Evolutionary conservation across 2,329 filamentous ascomycete genomes (phyloP), one percentile per base, ranked within the genome.

Genomic region (Aspergillus melleus): DNA sequence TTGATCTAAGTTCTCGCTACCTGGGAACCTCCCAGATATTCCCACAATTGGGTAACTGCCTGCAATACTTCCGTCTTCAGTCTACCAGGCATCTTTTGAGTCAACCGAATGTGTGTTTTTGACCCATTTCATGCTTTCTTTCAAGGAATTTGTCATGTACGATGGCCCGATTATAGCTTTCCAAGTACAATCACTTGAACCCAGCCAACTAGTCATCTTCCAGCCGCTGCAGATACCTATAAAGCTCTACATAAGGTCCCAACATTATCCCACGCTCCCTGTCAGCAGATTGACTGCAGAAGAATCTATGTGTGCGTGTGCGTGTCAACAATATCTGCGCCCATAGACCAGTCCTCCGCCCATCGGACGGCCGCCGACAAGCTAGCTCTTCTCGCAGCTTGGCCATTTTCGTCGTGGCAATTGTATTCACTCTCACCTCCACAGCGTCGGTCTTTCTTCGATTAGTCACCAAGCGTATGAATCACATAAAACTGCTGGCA

Each of bases 11-110:
- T 47, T 30, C 2, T 60, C 58, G 12, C 54, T 55, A 1, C 49
- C 55, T 20, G 61, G 61, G n/a, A 62, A 62, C 9, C 61, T 55
- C 12, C 61, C 61, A 2, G 61, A 49, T 49, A 62, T 58, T 6
- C 60, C 57, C 8, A 62, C 54, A 12, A 60, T 44, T 4, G 57
- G 57, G 20, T 60, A 39, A 16, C 14, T n/a, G 36, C 36, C 36
- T 6, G 36, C n/a, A 39, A 39, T 39, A 6, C 5, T n/a, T 16
- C 14, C 36, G 14, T 39, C 30, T n/a, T n/a, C n/a, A n/a, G n/a
- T n/a, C n/a, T n/a, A n/a, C n/a, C n/a, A n/a, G n/a, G n/a, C n/a
- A n/a, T n/a, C n/a, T n/a, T 6, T 39, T n/a, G 12, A 16, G 4
- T 39, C 36, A 6, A 12, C 4, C 3, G 14, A 12, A 14, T 9